These are phyloP conservation scores for Phialocephala sp. DNA, from an alignment of 2,329 filamentous ascomycete species.

Conservation along the genomic window DNA sequence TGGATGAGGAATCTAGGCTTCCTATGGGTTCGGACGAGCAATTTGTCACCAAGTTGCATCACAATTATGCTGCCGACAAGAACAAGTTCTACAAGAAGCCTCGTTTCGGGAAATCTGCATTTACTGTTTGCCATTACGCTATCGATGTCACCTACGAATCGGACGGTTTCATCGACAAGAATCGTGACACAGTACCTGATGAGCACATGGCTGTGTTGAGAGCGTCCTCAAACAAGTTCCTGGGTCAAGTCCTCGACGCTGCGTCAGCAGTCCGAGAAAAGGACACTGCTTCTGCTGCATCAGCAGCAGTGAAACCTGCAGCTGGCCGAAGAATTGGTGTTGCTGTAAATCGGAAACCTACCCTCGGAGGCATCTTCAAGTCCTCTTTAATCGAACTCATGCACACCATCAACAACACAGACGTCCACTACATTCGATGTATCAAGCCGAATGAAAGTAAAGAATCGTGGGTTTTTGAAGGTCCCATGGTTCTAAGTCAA, in stretches of 20 bases:
- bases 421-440: conserved; percentile 98
- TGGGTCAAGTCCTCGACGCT: conserved; percentile 82
- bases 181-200: conserved; percentile 96
- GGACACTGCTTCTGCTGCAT: conserved; percentile 69
- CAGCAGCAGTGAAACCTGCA: conserved; percentile 77
- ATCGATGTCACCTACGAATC: conserved; percentile 98
- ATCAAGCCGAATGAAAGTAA: conserved; percentile 99
- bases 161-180: conserved; percentile 99
- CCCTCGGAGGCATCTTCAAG: conserved; percentile 97
- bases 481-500: conserved; percentile 97
- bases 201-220: conserved; percentile 95
- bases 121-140: conserved; percentile 98
- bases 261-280: conserved; percentile 90
- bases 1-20: conserved; percentile 95
- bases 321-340: conserved; percentile 87
- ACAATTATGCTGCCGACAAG: conserved; percentile 89
- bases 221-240: conserved; percentile 82
- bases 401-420: conserved; percentile 96
- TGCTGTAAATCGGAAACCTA: conserved; percentile 94
- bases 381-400: conserved; percentile 98
- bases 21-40: conserved; percentile 98
- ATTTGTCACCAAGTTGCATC: conserved; percentile 94
- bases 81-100: conserved; percentile 99
- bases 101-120: conserved; percentile 93
- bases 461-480: conserved; percentile 96